Evolutionary conservation across 805 yeast species (phyloP).

Genomic region (Metschnikowia orientalis): DNA sequence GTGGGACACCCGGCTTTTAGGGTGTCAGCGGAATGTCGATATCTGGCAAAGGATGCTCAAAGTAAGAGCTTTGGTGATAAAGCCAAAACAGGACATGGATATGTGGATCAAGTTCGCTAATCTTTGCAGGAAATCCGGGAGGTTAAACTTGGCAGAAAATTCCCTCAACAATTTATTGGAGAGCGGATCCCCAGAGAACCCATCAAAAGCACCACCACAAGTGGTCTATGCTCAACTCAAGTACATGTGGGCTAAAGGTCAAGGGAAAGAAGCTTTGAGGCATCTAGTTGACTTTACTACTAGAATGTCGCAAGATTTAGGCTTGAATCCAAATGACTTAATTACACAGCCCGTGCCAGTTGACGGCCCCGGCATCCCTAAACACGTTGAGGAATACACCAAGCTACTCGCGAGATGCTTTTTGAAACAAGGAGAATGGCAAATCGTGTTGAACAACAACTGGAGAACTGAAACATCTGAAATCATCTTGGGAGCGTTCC

Average conservation of each 20-base stretch:
- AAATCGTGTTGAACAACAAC: conserved; percentile 67
- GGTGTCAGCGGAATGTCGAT: conserved; percentile 95
- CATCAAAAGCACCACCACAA: conserved; percentile 89
- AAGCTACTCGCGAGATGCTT: conserved; percentile 87
- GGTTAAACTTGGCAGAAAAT: conserved; percentile 89
- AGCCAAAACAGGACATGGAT: conserved; percentile 94
- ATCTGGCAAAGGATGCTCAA: conserved; percentile 97
- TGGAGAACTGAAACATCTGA: conserved; percentile 80
- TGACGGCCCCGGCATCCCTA: conserved; percentile 62
- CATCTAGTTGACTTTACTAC: conserved; percentile 89
- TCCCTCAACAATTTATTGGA: conserved; percentile 77
- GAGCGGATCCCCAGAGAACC: conserved; percentile 57
- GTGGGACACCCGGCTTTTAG: conserved; percentile 88
- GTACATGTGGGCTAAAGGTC: conserved; percentile 95
- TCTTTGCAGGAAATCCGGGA: conserved; percentile 87
- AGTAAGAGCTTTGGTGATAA: conserved; percentile 87
- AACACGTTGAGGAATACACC: conserved; percentile 78
- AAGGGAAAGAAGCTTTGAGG: conserved; percentile 76
- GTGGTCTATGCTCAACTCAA: conserved; percentile 96
- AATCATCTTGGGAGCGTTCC: conserved; percentile 83
- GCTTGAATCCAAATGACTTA: conserved; percentile 80
- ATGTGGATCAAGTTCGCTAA: conserved; percentile 99
- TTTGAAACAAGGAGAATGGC: conserved; percentile 98
- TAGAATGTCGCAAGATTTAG: conserved; percentile 82
- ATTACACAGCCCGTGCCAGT: conserved; percentile 83